Conservation (phyloP, 2,329 filamentous ascomycete species). For the Septoria linicola region DNA sequence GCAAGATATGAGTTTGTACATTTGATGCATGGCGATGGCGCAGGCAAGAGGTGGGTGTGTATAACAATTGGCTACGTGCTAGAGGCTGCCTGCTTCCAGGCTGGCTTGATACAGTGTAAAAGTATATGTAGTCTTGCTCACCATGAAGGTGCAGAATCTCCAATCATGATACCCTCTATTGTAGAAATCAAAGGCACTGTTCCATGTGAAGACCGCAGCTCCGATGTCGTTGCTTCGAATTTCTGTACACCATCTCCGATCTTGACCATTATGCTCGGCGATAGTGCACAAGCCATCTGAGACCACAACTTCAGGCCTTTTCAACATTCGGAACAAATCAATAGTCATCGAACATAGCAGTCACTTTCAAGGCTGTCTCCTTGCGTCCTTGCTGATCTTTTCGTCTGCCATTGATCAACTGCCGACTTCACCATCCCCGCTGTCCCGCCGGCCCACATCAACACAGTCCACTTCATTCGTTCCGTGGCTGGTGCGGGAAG, state of each 20-base stretch:
- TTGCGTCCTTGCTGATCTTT: background rate
- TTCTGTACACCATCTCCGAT: background rate
- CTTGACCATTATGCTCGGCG: too few species aligned
- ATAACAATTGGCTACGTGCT: constrained; percentile 1
- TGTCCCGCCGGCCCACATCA: constrained; percentile 4
- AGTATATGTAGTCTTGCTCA: constrained; percentile 17
- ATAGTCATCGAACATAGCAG: background rate
- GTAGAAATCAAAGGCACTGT: background rate
- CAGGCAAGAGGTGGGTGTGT: constrained; percentile 1
- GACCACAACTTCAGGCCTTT: background rate
- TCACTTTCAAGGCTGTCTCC: background rate
- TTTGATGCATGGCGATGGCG: constrained; percentile 18
- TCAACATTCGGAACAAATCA: background rate
- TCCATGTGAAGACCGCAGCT: too few species aligned
- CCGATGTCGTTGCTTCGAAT: background rate
- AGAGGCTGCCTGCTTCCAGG: background rate
- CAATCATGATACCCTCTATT: constrained; percentile 15
- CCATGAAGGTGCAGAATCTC: constrained; percentile 17
- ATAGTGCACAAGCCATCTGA: background rate
- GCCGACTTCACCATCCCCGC: constrained; percentile 6
- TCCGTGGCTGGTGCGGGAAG: too few species aligned
- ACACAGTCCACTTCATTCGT: background rate
- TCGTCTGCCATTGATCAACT: background rate
- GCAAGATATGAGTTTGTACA: constrained; percentile 1
- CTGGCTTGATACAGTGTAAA: constrained; percentile 21